A percentile compares a stretch with the other conserved stretches of the same genome.
These are phyloP conservation scores for Curvularia hawaiiensis DNA, from an alignment of 2,329 filamentous ascomycete genomes.

Conservation along the genomic window DNA sequence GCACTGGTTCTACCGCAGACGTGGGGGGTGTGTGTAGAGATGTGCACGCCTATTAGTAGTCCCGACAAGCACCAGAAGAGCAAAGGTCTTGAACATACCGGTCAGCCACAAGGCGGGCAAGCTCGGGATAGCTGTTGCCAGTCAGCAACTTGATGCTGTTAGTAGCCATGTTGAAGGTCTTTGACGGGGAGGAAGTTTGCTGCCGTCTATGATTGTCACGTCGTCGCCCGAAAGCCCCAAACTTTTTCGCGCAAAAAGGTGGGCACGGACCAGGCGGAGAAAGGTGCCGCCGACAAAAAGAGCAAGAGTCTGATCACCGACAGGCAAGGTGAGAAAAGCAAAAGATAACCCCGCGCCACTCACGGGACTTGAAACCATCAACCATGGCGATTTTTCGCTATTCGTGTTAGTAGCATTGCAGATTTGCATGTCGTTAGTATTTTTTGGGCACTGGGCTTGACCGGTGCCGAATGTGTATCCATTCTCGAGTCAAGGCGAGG, in stretches of 20 bases:
- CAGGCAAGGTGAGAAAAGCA: slow-evolving; percentile 2
- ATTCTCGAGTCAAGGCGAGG: slow-evolving; percentile 1
- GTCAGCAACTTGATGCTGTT: slow-evolving; percentile 78
- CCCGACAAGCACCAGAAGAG: slow-evolving; percentile 2
- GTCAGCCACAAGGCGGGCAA: slow-evolving; percentile 71
- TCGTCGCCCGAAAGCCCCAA: slow-evolving; percentile 19
- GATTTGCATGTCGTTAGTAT: not conserved
- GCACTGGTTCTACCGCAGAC: not conserved
- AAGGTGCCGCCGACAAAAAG: slow-evolving; percentile 23
- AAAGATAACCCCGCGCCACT: slow-evolving; percentile 1
- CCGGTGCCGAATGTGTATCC: not conserved
- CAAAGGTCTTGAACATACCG: slow-evolving; percentile 54
- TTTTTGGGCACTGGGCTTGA: not conserved
- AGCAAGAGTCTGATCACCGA: slow-evolving; percentile 5
- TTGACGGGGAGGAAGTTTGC: slow-evolving; percentile 20
- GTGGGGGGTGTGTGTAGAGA: slow-evolving; percentile 1
- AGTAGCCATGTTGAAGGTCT: slow-evolving; percentile 61
- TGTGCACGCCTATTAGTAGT: slow-evolving; percentile 19
- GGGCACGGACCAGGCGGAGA: slow-evolving; percentile 29
- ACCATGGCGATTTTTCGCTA: not conserved
- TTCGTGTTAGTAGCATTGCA: not conserved
- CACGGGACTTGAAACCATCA: not conserved
- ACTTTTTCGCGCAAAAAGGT: slow-evolving; percentile 27
- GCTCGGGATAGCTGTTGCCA: slow-evolving; percentile 75
- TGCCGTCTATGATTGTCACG: slow-evolving; percentile 25